Evolutionary conservation across 2,329 filamentous ascomycete genomes (phyloP).

Genomic region (Alternaria tenuissima): DNA sequence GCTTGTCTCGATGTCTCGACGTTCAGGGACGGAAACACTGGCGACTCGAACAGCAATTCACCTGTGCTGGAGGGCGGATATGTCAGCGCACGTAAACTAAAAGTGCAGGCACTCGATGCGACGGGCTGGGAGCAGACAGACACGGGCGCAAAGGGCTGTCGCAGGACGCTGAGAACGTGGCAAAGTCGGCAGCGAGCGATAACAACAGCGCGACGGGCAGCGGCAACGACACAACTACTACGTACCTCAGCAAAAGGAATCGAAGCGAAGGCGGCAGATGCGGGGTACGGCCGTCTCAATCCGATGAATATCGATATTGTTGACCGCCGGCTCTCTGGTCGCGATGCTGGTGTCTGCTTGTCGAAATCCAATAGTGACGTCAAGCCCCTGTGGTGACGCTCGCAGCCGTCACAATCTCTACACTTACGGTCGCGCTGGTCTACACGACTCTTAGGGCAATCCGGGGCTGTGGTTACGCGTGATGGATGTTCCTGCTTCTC

Average conservation of each 20-base stretch:
- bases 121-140: slow-evolving; percentile 21
- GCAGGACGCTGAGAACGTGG: slow-evolving; percentile 33
- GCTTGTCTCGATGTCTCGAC: slow-evolving; percentile 22
- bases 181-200: slow-evolving; percentile 26
- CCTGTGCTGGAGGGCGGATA: slow-evolving; percentile 10
- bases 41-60: slow-evolving; percentile 10
- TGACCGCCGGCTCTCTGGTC: slow-evolving; percentile 26
- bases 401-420: slow-evolving; percentile 22
- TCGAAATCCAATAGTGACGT: slow-evolving; percentile 39
- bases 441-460: slow-evolving; percentile 14
- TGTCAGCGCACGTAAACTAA: slow-evolving; percentile 23
- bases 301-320: slow-evolving; percentile 23
- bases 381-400: slow-evolving; percentile 37
- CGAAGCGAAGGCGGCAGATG: slow-evolving; percentile 29
- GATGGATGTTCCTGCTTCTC: slow-evolving; percentile 23
- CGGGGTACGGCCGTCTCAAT: slow-evolving; percentile 36
- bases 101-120: slow-evolving; percentile 22
- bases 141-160: slow-evolving; percentile 21
- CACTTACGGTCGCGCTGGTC: not conserved
- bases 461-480: slow-evolving; percentile 18
- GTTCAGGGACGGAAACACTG: slow-evolving; percentile 16
- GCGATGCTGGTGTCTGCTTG: slow-evolving; percentile 29
- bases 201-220: slow-evolving; percentile 26
- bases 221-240: slow-evolving; percentile 33
- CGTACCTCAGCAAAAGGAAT: slow-evolving; percentile 38